Conservation (phyloP, 2,329 filamentous ascomycete genomes). For the Sphaerulina musiva region DNA sequence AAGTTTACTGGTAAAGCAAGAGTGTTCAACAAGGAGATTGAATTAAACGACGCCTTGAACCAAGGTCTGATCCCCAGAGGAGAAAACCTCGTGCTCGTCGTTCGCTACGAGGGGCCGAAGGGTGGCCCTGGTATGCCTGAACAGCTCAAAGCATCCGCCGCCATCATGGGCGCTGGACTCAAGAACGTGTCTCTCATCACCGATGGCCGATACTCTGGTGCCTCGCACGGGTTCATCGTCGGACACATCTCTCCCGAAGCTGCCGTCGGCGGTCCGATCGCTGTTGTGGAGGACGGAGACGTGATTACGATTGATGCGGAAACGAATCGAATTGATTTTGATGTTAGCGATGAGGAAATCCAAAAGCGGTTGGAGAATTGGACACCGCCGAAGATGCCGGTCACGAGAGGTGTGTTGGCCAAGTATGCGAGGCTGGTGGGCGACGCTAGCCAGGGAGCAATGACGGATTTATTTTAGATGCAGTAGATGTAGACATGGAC, state of each 20-base stretch:
- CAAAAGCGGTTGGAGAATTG: slow-evolving; percentile 57
- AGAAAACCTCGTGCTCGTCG: slow-evolving; percentile 81
- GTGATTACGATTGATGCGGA: slow-evolving; percentile 79
- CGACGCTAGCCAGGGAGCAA: slow-evolving; percentile 84
- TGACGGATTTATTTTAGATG: slow-evolving; percentile 64
- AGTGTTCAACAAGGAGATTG: slow-evolving; percentile 80
- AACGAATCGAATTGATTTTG: slow-evolving; percentile 64
- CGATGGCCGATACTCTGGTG: slow-evolving; percentile 82
- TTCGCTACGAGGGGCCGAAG: slow-evolving; percentile 89
- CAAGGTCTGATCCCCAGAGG: slow-evolving; percentile 62
- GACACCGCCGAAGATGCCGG: slow-evolving; percentile 63
- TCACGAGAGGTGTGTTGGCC: slow-evolving; percentile 75
- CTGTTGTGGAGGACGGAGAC: slow-evolving; percentile 73
- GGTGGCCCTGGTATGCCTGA: slow-evolving; percentile 96
- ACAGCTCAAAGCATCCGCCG: slow-evolving; percentile 78
- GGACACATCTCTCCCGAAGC: slow-evolving; percentile 91
- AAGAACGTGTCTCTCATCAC: slow-evolving; percentile 86
- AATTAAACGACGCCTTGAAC: slow-evolving; percentile 68
- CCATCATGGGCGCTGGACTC: slow-evolving; percentile 86
- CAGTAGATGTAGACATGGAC: neutral
- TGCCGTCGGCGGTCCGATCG: slow-evolving; percentile 80
- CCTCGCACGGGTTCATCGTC: slow-evolving; percentile 86
- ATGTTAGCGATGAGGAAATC: slow-evolving; percentile 66
- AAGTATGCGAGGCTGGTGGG: slow-evolving; percentile 86
- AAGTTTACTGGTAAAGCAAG: slow-evolving; percentile 72